phyloP scores from a whole-genome alignment of 352 stramenopile species.

The Ophiocytium majus region DNA sequence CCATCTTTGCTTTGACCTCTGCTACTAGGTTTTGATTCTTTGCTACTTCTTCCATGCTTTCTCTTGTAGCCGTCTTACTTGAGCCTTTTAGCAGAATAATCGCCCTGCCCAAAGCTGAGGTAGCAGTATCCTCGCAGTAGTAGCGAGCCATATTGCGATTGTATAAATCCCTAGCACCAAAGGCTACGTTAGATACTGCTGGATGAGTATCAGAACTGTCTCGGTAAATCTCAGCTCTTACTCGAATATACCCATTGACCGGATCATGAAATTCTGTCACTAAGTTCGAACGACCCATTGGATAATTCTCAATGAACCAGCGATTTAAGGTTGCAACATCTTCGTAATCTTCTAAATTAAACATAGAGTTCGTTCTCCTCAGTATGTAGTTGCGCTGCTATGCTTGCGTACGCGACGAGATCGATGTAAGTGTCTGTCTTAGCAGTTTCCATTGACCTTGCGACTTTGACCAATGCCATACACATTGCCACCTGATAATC shows the following conservation, averaged over 20 bases:
- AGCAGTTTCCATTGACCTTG: neutral
- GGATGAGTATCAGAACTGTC: neutral
- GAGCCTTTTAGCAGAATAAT: no score
- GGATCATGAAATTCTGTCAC: neutral
- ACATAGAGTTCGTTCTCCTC: slow-evolving; percentile 19
- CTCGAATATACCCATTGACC: neutral
- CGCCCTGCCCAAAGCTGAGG: no score
- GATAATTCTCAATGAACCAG: neutral
- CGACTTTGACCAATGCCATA: slow-evolving; percentile 12
- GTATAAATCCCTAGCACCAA: no score
- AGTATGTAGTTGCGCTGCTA: slow-evolving; percentile 15
- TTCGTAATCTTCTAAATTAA: slow-evolving; percentile 16
- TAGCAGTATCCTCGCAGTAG: no score
- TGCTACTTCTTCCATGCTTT: no score
- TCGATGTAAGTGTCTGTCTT: slow-evolving; percentile 3
- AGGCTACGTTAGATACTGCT: no score
- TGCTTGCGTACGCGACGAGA: neutral
- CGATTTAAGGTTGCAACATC: neutral
- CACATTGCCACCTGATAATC: slow-evolving; percentile 10
- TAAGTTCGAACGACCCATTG: neutral
- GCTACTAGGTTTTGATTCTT: neutral
- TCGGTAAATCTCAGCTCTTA: neutral
- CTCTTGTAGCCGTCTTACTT: no score
- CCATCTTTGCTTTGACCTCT: neutral
- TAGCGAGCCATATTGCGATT: no score